Percentiles rank a stretch among this genome's conserved stretches.
Conservation (phyloP, 345 rosid genomes). For the Euphorbia pulcherrima region DNA sequence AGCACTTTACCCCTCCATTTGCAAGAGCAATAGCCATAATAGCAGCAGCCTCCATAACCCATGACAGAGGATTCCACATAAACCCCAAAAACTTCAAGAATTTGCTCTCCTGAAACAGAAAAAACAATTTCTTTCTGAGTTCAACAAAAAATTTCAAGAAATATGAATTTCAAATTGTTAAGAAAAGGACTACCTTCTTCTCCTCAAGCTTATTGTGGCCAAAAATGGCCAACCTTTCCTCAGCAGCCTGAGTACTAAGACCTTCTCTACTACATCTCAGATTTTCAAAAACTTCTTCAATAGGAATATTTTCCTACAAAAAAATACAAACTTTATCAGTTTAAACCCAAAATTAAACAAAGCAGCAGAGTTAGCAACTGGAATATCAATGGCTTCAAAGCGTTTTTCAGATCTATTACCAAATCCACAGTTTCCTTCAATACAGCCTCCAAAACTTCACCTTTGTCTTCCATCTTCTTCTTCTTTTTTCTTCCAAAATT, state of each 20-base stretch:
- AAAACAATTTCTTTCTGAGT: slow-evolving; percentile 4
- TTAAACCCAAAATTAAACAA: background rate
- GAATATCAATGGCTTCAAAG: slow-evolving; percentile 25
- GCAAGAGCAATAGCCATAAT: slow-evolving; percentile 99
- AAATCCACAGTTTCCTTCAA: slow-evolving; percentile 96
- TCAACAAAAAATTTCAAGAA: slow-evolving; percentile 2
- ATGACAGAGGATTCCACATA: slow-evolving; percentile 99
- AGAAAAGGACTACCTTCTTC: slow-evolving; percentile 45
- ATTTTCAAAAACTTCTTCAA: slow-evolving; percentile 92
- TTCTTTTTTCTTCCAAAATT: background rate
- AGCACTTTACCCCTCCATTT: slow-evolving; percentile 90
- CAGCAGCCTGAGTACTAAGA: slow-evolving; percentile 72
- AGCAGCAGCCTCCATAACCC: slow-evolving; percentile 99
- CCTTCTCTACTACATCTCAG: slow-evolving; percentile 94
- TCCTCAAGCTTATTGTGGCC: slow-evolving; percentile 98
- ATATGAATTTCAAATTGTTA: background rate
- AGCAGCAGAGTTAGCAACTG: slow-evolving; percentile 4
- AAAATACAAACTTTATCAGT: slow-evolving; percentile 2
- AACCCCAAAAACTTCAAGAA: slow-evolving; percentile 82
- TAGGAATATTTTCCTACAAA: slow-evolving; percentile 90
- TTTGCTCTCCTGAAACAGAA: slow-evolving; percentile 70
- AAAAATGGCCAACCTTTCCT: slow-evolving; percentile 82
- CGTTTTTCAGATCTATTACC: slow-evolving; percentile 77
- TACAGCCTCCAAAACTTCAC: slow-evolving; percentile 85
- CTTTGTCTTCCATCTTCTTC: slow-evolving; percentile 53